These are phyloP conservation scores for Helenozyma baotianmanensis DNA, from an alignment of 805 yeast genomes.

Conservation along the genomic window DNA sequence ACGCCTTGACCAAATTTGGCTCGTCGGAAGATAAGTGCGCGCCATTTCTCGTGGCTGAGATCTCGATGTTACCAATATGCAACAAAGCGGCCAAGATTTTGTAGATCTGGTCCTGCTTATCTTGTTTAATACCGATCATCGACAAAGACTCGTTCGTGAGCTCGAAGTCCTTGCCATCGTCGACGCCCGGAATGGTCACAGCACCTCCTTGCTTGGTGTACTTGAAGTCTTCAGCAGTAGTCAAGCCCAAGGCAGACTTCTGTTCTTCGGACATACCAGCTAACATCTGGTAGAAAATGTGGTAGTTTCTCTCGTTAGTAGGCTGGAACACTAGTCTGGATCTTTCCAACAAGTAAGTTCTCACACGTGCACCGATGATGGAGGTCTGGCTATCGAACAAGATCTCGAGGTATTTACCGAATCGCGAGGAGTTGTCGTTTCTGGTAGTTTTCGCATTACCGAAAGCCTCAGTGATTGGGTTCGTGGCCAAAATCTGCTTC, in stretches of 20 bases:
- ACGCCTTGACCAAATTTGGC: conserved; percentile 75
- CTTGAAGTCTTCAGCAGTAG: conserved; percentile 61
- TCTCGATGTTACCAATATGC: conserved; percentile 88
- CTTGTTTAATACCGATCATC: conserved; percentile 67
- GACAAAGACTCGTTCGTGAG: conserved; percentile 73
- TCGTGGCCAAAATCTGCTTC: conserved; percentile 91
- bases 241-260: conserved; percentile 55
- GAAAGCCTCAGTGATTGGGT: conserved; percentile 96
- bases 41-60: conserved; percentile 78
- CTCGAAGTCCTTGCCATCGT: conserved; percentile 74
- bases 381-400: conserved; percentile 69
- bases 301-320: conserved; percentile 84
- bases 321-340: conserved; percentile 95
- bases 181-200: conserved; percentile 65
- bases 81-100: conserved; percentile 80
- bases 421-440: conserved; percentile 95
- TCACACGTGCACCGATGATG: conserved; percentile 89
- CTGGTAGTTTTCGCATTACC: conserved; percentile 98
- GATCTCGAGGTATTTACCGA: conserved; percentile 93
- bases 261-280: conserved; percentile 61
- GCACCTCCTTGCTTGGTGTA: conserved; percentile 90
- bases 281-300: conserved; percentile 85
- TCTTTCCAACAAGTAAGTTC: conserved; percentile 90
- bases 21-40: conserved; percentile 82
- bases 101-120: conserved; percentile 64